These are phyloP conservation scores for Clarkia xantiana DNA, from an alignment of 345 rosid species.

Conservation along the genomic window DNA sequence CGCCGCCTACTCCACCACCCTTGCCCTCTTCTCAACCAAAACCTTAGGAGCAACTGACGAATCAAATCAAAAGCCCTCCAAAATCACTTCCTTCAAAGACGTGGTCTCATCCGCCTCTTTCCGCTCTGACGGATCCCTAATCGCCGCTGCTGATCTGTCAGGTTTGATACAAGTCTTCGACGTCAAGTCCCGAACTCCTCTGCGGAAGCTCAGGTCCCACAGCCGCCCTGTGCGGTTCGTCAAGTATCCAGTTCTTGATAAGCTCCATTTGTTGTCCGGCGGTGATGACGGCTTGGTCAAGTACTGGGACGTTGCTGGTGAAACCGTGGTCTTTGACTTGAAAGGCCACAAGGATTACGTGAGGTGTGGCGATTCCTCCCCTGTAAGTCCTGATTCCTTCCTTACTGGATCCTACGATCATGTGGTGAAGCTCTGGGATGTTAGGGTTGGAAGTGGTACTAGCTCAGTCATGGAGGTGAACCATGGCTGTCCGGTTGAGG, in stretches of 20 bases:
- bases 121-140: constrained; percentile 73
- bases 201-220: constrained; percentile 79
- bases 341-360: constrained; percentile 84
- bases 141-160: constrained; percentile 77
- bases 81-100: constrained; percentile 53
- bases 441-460: constrained; percentile 35
- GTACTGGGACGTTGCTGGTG: constrained; percentile 86
- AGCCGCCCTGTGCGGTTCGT: constrained; percentile 65
- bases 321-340: constrained; percentile 40
- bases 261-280: constrained; percentile 79
- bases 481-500: constrained; percentile 82
- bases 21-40: constrained; percentile 46
- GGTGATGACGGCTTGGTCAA: constrained; percentile 87
- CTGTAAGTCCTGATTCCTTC: constrained; percentile 45
- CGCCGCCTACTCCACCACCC: constrained; percentile 53
- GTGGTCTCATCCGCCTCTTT: constrained; percentile 67
- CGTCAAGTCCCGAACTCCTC: constrained; percentile 50
- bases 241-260: constrained; percentile 58
- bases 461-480: constrained; percentile 52
- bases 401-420: constrained; percentile 91
- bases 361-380: constrained; percentile 81
- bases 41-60: constrained; percentile 26
- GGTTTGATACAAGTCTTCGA: constrained; percentile 69
- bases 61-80: too few relatives aligned
- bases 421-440: constrained; percentile 83